Evolutionary conservation across 768 basidiomycete species (phyloP), one percentile per base, ranked within the genome.

Genomic region (Boletus rufocinnamomeus): DNA sequence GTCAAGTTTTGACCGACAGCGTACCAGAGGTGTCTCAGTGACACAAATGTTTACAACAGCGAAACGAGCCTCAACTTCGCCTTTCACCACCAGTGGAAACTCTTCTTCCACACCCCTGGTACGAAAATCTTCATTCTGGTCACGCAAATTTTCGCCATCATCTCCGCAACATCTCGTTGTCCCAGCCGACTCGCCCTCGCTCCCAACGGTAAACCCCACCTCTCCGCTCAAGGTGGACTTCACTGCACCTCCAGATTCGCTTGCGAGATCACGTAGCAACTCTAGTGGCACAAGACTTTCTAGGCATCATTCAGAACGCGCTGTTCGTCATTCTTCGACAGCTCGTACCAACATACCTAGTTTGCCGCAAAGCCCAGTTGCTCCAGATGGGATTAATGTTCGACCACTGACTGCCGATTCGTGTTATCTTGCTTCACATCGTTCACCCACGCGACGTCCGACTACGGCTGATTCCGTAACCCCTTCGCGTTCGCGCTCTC

Each of bases 61-160:
- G 13, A 84, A 84, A 63, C 78, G 75, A 27, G 76, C 73, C n/a
- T 77, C 78, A 52, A 77, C 78, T 46, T 70, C 52, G 13, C 52
- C 59, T 38, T 37, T 74, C 72, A 41, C 63, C 59, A 59, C 70
- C 61, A 41, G 63, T 30, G 60, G 52, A 28, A 37, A 59, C 25
- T 37, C 68, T 40, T 57, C 72, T 21, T 69, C 78, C 8, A 81
- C 79, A 41, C 65, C 77, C 5, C 61, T 87, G 34, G 72, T 79
- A 13, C 82, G 86, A 51, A 84, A 83, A 68, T 66, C 84, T 11
- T 90, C 89, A 7, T 89, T 89, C 65, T 90, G 88, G 87, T 76
- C 74, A 47, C 80, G 82, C 58, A 85, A 78, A 72, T 78, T 69
- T 19, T 62, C 62, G 45, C 82, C 77, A 71, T 79, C 70, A 9